Evolutionary conservation across 179 eudicot genomes (phyloP).

Genomic region (Nepenthes alata): DNA sequence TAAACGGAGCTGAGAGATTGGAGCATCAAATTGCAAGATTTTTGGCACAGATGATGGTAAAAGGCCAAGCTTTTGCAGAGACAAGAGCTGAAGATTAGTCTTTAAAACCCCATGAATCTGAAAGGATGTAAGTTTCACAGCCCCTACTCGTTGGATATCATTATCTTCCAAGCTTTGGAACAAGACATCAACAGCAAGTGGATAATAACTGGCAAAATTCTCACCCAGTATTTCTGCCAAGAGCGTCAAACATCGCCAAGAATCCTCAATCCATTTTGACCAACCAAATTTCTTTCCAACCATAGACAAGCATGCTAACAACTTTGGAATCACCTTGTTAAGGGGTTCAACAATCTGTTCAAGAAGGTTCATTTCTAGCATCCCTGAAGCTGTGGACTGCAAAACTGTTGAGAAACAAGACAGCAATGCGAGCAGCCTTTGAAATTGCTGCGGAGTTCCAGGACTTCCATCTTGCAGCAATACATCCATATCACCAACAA

Average conservation of each 20-base stretch:
- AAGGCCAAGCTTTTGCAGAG: conserved; percentile 84
- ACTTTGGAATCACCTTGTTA: conserved; percentile 58
- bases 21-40: conserved; percentile 57
- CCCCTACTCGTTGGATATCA: conserved; percentile 15
- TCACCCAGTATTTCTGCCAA: conserved; percentile 91
- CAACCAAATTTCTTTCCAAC: conserved; percentile 87
- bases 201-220: conserved; percentile 57
- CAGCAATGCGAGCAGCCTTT: conserved; percentile 65
- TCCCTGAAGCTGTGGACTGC: conserved; percentile 87
- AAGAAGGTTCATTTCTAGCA: conserved; percentile 73
- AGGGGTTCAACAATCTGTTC: conserved; percentile 78
- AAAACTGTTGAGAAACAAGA: conserved; percentile 84
- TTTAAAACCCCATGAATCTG: conserved; percentile 94
- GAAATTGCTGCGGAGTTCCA: conserved; percentile 78
- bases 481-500: conserved; percentile 94
- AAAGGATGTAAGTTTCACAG: conserved; percentile 43
- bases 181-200: conserved; percentile 60
- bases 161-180: conserved; percentile 57
- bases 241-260: conserved; percentile 94
- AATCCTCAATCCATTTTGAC: conserved; percentile 86
- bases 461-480: conserved; percentile 78
- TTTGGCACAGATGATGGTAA: conserved; percentile 62
- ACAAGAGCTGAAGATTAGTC: conserved; percentile 84
- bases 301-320: conserved; percentile 61
- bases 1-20: conserved; percentile 78